Percentiles rank a stretch among this genome's conserved stretches.
phyloP scores from a whole-genome alignment of 2,329 filamentous ascomycete species.

The Calonectria henricotiae region DNA sequence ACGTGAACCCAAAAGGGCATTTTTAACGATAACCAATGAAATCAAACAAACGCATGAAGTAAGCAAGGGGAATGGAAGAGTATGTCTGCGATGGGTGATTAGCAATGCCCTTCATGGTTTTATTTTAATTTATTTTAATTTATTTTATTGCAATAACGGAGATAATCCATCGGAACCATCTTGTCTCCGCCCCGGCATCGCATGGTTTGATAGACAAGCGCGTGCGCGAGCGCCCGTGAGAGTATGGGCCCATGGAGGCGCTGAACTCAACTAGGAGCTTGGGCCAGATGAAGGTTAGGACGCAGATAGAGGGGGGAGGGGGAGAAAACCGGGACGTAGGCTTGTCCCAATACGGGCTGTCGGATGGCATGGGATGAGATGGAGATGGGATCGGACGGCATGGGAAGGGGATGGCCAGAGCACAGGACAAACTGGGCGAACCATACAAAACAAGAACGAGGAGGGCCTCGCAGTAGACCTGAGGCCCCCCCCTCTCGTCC shows the following conservation, averaged over 20 bases:
- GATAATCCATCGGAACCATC: slow-evolving; percentile 34
- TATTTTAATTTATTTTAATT: not conserved
- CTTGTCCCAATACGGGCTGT: not conserved
- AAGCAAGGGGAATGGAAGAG: slow-evolving; percentile 6
- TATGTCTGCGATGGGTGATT: not conserved
- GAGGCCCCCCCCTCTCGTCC: slow-evolving; percentile 1
- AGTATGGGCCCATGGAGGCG: slow-evolving; percentile 52
- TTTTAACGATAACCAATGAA: slow-evolving; percentile 7
- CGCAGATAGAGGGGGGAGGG: slow-evolving; percentile 28
- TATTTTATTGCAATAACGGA: slow-evolving; percentile 38
- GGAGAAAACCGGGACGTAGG: slow-evolving; percentile 46
- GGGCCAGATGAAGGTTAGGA: slow-evolving; percentile 16
- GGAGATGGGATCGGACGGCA: slow-evolving; percentile 31
- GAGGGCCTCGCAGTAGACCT: slow-evolving; percentile 13
- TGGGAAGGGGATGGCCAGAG: slow-evolving; percentile 32
- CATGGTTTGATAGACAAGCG: slow-evolving; percentile 36
- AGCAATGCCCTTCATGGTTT: not conserved
- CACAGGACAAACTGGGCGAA: slow-evolving; percentile 23
- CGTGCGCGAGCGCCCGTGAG: slow-evolving; percentile 43
- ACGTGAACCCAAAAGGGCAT: slow-evolving; percentile 8
- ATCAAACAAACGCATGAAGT: not conserved
- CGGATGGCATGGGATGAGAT: slow-evolving; percentile 31
- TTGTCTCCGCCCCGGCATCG: slow-evolving; percentile 5
- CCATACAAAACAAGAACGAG: not conserved
- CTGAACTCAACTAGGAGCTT: slow-evolving; percentile 22